Base-by-base conservation (phyloP, 345 rosid genomes). In the Eucalyptus albens region DNA sequence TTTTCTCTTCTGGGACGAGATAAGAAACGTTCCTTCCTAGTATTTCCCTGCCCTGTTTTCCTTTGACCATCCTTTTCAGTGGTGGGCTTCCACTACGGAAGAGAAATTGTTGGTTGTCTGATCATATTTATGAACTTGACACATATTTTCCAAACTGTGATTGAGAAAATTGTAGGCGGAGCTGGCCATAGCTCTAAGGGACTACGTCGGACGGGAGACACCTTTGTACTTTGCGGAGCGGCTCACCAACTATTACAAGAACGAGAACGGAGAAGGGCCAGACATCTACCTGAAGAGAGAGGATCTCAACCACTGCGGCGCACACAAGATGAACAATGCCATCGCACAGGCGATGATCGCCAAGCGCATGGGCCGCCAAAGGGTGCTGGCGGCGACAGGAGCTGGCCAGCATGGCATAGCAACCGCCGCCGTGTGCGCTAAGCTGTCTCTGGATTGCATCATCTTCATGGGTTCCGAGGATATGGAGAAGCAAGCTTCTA, bases 371-470 rank as follows among this genome's bases (percentile, higher is more conserved):
- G 99, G 97, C 37, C 89, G 94, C 62, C 93, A 87, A 77, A 88
- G 49, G 50, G 92, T 97, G 13, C 90, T 96, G 86, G 93, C 95
- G 1, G 99, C 97, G 69, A 96, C 98, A 8, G 99, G 99, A 11
- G 95, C 99, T 3, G 99, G 99, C 5, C 99, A 95, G 62, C 98
- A 97, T 44, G 99, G 99, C 2, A 92, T 97, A 27, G 99, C 99
- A 2, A 94, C 98, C 2, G 99, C 99, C 2, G 96, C 99, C 37
- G 96, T 93, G 2, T 97, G 99, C 88, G 94, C 99, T n/a, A 96
- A 94, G 92, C 96, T 96, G 69, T 59, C 89, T n/a, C 82, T 96
- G 87, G 93, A 93, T 14, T 97, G 98, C 89, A 94, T 93, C 29
- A 62, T 96, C 88, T 95, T 91, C 90, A 95, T 97, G 99, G 96